Base-by-base conservation (phyloP, 108 stramenopile species). In the Pseudonitzschia multiseries region DNA sequence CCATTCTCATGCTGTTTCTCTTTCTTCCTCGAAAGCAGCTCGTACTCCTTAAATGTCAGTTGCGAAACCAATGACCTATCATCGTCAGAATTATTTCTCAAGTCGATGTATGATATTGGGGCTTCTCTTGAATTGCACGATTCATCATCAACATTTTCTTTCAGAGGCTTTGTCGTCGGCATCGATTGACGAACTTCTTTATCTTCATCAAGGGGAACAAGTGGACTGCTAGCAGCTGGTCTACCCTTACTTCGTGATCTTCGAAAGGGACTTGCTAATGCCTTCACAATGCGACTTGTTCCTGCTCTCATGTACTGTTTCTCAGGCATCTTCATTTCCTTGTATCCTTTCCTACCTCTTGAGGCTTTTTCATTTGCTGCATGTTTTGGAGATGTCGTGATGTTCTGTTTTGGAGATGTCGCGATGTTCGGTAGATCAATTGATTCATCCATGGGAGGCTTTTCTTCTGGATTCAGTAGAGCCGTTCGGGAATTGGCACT, bases 11-110 rank as follows among this genome's bases (percentile, higher is more conserved):
- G 36, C 26, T 66, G 56, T n/a, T 76, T 62, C 48, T 53, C 44
- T 46, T 74, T 76, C 44, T 71, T 68, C 29, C 21, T 20, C 6
- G 70, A 44, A 22, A 50, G 27, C 20, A 66, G 36, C 61, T 73
- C 77, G 32, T 85, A 77, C 27, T 70, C 48, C 26, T 43, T 50
- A 43, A 78, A 79, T n/a, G 84, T 85, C 50, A 85, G 74, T 61
- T 79, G 78, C 8, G 84, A 85, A 43, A 85, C 79, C 29, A 71
- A 46, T 6, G 77, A 78, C 40, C 44, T 22, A 57, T 69, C 70
- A 56, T 81, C 81, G 54, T 81, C 81, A 50, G 61, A 40, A 40
- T 18, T 21, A 62, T 14, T 40, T 62, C 26, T 43, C 14, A 60
- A 33, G 21, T 54, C 41, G 43, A 79, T 79, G 60, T 40, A 74